A percentile compares a stretch with the other conserved stretches of the same genome.
Evolutionary conservation across 2,329 filamentous ascomycete species (phyloP).

Genomic region (Biscogniauxia mediterranea): DNA sequence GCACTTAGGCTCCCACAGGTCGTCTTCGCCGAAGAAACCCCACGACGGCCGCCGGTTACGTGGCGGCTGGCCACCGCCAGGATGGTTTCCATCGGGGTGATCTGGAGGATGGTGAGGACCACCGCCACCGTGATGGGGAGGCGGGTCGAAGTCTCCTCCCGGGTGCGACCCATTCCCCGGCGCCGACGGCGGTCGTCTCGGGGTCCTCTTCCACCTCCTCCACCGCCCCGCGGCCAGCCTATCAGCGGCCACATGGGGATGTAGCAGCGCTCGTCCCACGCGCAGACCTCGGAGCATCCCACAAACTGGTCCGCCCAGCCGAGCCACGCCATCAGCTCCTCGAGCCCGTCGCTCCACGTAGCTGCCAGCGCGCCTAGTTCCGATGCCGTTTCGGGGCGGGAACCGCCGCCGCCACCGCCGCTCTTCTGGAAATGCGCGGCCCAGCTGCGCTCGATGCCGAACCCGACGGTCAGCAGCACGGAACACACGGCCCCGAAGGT

Average conservation of each 20-base stretch:
- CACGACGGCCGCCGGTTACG: conserved; percentile 17
- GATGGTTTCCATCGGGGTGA: not conserved
- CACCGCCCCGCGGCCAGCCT: not conserved
- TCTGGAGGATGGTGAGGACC: not conserved
- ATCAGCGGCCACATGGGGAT: conserved; percentile 51
- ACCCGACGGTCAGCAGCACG: conserved; percentile 40
- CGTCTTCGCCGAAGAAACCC: conserved; percentile 21
- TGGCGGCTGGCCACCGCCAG: conserved; percentile 6
- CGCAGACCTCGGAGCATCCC: conserved; percentile 40
- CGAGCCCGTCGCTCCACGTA: conserved; percentile 35
- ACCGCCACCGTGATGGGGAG: not conserved
- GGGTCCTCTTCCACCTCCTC: conserved; percentile 6
- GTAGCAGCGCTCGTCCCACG: conserved; percentile 44
- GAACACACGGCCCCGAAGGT: conserved; percentile 40
- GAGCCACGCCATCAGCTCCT: conserved; percentile 48
- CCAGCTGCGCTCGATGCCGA: conserved; percentile 42
- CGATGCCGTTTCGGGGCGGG: conserved; percentile 20
- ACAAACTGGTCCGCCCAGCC: conserved; percentile 49
- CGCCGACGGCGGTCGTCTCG: conserved; percentile 5
- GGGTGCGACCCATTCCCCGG: conserved; percentile 13
- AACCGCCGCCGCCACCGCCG: not conserved
- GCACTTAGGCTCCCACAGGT: conserved; percentile 31
- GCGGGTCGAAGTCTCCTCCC: not conserved
- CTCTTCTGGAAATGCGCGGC: conserved; percentile 8
- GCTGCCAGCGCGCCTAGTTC: conserved; percentile 2